phyloP scores from a whole-genome alignment of 768 basidiomycete genomes.

The Suillus occidentalis region DNA sequence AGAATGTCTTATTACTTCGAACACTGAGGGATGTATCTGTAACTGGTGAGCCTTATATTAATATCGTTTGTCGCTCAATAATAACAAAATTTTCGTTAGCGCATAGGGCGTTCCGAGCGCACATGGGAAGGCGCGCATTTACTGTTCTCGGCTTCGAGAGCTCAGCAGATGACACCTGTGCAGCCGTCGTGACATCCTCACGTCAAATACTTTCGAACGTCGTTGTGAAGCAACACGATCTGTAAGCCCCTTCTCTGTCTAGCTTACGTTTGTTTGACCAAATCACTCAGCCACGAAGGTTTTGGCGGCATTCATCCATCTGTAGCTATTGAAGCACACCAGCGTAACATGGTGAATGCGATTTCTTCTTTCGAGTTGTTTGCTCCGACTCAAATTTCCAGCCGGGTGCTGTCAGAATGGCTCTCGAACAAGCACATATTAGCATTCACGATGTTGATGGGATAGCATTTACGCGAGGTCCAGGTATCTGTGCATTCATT shows the following conservation, averaged over 20 bases:
- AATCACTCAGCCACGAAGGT: conserved; percentile 21
- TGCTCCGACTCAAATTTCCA: conserved; percentile 26
- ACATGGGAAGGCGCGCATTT: conserved; percentile 33
- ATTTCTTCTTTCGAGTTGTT: background rate
- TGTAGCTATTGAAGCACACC: conserved; percentile 77
- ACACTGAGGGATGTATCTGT: background rate
- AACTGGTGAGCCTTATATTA: background rate
- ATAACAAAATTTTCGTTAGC: background rate
- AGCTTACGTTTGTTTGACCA: background rate
- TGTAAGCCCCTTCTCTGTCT: conserved; percentile 40
- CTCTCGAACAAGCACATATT: conserved; percentile 65
- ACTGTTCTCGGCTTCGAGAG: conserved; percentile 80
- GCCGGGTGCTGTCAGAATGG: conserved; percentile 72
- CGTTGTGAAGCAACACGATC: conserved; percentile 75
- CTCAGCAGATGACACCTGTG: conserved; percentile 94
- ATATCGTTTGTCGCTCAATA: background rate
- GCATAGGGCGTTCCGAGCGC: background rate
- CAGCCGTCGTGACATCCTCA: conserved; percentile 75
- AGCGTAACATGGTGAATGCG: conserved; percentile 65
- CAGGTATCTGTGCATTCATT: conserved; percentile 44
- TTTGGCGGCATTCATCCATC: conserved; percentile 76
- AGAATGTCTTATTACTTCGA: background rate
- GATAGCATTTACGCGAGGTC: conserved; percentile 89
- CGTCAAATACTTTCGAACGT: conserved; percentile 79
- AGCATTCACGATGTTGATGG: conserved; percentile 70